Base-by-base conservation (phyloP, 2,329 filamentous ascomycete species). In the Phialemoniopsis sp. region DNA sequence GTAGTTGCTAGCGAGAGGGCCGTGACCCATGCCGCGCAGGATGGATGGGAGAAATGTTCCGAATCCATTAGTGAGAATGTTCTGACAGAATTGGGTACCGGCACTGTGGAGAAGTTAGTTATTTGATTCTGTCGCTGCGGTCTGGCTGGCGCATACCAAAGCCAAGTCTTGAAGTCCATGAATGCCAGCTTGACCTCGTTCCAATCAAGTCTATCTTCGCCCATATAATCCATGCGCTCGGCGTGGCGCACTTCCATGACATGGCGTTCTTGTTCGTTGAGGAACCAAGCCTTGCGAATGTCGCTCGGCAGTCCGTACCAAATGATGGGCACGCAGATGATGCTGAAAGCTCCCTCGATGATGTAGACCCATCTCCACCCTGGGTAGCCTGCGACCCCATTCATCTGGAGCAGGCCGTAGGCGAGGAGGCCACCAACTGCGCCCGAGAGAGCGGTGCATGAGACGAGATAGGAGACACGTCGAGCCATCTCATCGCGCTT, bases 351-450 rank as follows among this genome's bases (percentile, higher is more conserved):
- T 4, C 63, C 64, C 42, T 69, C 63, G 15, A 68, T 54, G 31
- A 62, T 58, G 43, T 66, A 67, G 4, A 67, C 51, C 55, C 61
- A 64, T 35, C 54, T 49, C 64, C 66, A 70, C 8, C 56, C 57
- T 5, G 47, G 45, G 32, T 67, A 52, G 58, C 60, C 13, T 6
- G 57, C 56, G 15, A 41, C 44, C 6, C 53, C 55, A 8, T 58
- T 51, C 26, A 58, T 58, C 30, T 58, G 55, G 8, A 64, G 62
- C 17, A 66, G 59, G 7, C 56, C 66, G 16, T 57, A 62, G 4
- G 63, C 64, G 9, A 70, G 59, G n/a, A 70, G 50, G 14, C 66
- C 65, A 4, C 61, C 62, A 40, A 68, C 67, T 7, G 62, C 59
- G 19, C 58, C 61, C 26, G 66, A 59, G 10, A 68, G 47, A 14